Evolutionary conservation across 2,329 filamentous ascomycete species (phyloP), one percentile per base, ranked within the genome.

Genomic region (Sarocladium strictum): DNA sequence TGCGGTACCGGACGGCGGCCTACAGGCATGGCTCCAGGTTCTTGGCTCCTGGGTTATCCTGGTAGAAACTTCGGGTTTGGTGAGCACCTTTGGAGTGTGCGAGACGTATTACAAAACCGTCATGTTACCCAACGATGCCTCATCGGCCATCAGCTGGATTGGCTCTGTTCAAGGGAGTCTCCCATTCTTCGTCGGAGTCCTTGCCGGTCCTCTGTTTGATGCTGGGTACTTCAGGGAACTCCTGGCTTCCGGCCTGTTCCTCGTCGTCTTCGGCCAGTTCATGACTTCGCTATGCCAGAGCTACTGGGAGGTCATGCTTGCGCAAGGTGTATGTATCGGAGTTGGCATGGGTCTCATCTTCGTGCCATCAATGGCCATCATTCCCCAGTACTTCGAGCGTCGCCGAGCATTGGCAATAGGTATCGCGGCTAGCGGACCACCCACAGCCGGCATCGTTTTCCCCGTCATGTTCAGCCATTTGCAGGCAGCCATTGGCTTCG

Each of bases 321-420:
- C 76, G 0, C 77, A 80, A 56, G 77, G 79, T 5, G 59, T 78
- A 1, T 83, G 87, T 5, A 65, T 69, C 1, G 76, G 76, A 1
- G 56, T 78, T 0, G 79, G 79, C 1, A 73, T 74, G 17, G 81
- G 80, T 2, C 75, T 76, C 53, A 67, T 83, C 33, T 83, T 80
- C 65, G 72, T 80, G 2, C 76, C 81, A 2, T 72, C 77, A 6
- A 72, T 84, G 24, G 79, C 80, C 7, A 70, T 86, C 23, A 69
- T 86, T 2, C 76, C 80, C 0, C 77, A 80, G 35, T 85, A 83
- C 59, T 87, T 87, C 57, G n/a, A n/a, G n/a, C n/a, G n/a, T n/a
- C n/a, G n/a, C n/a, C n/a, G n/a, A n/a, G n/a, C n/a, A n/a, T n/a
- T n/a, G n/a, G n/a, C n/a, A n/a, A n/a, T n/a, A n/a, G n/a, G n/a